These are phyloP conservation scores for Dendrobium chrysotoxum DNA, from an alignment of 106 monocot genomes.

Conservation along the genomic window DNA sequence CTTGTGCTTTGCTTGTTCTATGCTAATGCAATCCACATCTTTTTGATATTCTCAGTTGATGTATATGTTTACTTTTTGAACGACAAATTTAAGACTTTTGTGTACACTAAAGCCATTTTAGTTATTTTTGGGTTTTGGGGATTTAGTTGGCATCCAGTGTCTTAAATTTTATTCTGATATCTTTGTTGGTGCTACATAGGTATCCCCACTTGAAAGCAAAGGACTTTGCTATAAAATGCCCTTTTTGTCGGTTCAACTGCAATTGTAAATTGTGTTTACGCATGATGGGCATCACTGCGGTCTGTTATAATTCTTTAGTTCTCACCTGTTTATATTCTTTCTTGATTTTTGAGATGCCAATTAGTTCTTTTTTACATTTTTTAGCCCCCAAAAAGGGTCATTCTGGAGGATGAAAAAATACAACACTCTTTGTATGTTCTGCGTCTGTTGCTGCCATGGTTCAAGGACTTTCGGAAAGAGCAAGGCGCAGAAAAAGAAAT, in stretches of 20 bases:
- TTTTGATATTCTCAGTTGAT: not conserved
- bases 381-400: conserved; percentile 12
- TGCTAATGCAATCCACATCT: not conserved
- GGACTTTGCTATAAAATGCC: conserved; percentile 25
- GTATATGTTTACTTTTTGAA: not conserved
- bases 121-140: not conserved
- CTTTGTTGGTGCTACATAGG: conserved; percentile 12
- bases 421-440: conserved; percentile 8
- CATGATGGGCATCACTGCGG: conserved; percentile 19
- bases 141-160: not conserved
- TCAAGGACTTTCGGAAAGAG: conserved; percentile 25
- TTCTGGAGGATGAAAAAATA: conserved; percentile 5
- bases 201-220: conserved; percentile 21
- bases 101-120: not conserved
- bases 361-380: not conserved
- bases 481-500: conserved; percentile 51
- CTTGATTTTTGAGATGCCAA: not conserved
- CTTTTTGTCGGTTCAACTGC: conserved; percentile 31
- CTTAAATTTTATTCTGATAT: not conserved
- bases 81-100: not conserved
- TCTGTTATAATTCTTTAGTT: not conserved
- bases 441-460: conserved; percentile 17
- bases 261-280: conserved; percentile 44
- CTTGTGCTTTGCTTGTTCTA: not conserved
- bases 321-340: not conserved